These are phyloP conservation scores for Aspergillus ibericus DNA, from an alignment of 2,329 filamentous ascomycete species.

Conservation along the genomic window DNA sequence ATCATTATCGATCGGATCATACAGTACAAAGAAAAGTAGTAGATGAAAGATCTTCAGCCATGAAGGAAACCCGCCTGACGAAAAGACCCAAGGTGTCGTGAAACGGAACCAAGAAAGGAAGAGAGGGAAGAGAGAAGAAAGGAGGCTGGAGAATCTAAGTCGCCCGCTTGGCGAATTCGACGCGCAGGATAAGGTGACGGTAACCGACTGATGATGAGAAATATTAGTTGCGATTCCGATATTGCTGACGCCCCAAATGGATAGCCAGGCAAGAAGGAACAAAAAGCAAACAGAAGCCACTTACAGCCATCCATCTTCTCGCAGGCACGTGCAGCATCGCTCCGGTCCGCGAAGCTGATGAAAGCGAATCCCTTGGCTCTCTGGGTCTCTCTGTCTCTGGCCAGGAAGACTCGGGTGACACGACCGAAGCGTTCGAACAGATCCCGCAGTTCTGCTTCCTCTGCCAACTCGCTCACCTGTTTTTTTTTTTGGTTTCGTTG, in stretches of 20 bases:
- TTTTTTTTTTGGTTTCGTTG: constrained; percentile 11
- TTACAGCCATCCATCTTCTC: constrained; percentile 95
- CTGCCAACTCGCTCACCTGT: constrained; percentile 92
- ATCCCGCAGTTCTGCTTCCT: constrained; percentile 91
- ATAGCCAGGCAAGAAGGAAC: constrained; percentile 1
- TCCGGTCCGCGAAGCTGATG: constrained; percentile 90
- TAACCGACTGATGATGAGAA: constrained; percentile 46
- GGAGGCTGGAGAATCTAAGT: constrained; percentile 30
- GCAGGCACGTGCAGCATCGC: constrained; percentile 87
- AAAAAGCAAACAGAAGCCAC: constrained; percentile 29
- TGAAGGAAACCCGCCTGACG: constrained; percentile 32
- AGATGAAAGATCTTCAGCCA: constrained; percentile 21
- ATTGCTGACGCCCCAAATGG: not conserved
- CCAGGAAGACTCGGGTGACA: constrained; percentile 95
- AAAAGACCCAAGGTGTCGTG: constrained; percentile 34
- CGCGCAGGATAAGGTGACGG: constrained; percentile 53
- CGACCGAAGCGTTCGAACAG: constrained; percentile 98
- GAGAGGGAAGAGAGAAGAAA: constrained; percentile 3
- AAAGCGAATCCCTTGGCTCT: constrained; percentile 98
- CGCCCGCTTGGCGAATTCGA: constrained; percentile 54
- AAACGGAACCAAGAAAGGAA: constrained; percentile 25
- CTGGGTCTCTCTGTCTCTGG: constrained; percentile 95
- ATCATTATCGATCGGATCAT: constrained; percentile 41
- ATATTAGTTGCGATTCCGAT: not conserved
- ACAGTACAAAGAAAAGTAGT: constrained; percentile 32